Evolutionary conservation across 306 rosid species (phyloP), one percentile per base, ranked within the genome.

Genomic region (Cucurbita maxima): DNA sequence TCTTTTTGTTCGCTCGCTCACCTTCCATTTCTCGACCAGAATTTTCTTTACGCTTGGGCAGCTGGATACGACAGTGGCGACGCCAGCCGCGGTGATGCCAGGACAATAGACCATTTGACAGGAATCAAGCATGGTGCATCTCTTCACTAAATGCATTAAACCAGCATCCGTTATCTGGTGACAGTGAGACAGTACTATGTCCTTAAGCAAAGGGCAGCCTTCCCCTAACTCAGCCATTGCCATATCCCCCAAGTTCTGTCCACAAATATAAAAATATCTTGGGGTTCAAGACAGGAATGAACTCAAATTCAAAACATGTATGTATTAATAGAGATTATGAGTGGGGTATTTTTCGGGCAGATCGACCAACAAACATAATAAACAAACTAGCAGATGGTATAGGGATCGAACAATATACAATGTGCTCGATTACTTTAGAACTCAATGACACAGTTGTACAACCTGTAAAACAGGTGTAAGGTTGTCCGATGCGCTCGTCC

Each of bases 41-140:
- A 94, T 86, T 81, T 91, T 94, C 83, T 86, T 94, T 76, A 94
- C 81, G 84, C 86, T 84, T 52, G 89, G 85, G 61, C 99, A 94
- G 51, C 96, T 74, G 9, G 99, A 91, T 63, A 94, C 95, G 72
- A 94, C 87, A 0, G 91, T 86, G 68, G 99, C 96, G 30, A 94
- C 96, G 37, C 97, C 97, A 14, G 85, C 84, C 44, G 88, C 83
- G 14, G 97, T 89, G 75, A 94, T 79, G 58, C 90, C 84, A 4
- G 90, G 90, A 80, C 99, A 94, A 75, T 89, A 94, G 74, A 88
- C 97, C 96, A 91, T 86, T 77, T 91, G 99, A 78, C 97, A 91
- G 73, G 96, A 81, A 75, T 90, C 92, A 12, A 94, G 86, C 82
- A 85, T 73, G 51, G 80, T 75, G 85, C 96, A 94, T 54, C 81